Evolutionary conservation across 352 stramenopile genomes (phyloP), one percentile per base, ranked within the genome.

Genomic region (Phytopythium cucurbitacearum): DNA sequence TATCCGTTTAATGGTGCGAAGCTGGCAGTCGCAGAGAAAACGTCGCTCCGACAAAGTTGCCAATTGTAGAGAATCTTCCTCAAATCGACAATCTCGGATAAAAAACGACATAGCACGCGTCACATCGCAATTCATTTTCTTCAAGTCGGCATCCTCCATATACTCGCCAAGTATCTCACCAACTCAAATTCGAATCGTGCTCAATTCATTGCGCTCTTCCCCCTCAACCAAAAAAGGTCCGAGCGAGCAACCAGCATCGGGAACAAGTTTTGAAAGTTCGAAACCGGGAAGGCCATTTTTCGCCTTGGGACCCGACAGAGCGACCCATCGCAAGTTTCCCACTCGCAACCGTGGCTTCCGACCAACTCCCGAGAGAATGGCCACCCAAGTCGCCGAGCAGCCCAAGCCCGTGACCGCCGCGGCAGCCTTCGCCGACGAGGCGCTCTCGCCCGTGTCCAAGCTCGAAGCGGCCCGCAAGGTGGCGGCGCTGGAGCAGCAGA

Each of bases 371-470:
- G 13, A 36, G 40, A 64, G 48, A 9, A 90, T 87, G 76, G 77
- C 79, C 36, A 65, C 77, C 51, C 69, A 86, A 69, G 73, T 87
- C 49, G 76, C 67, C 13, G 71, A 80, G 35, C 48, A 53, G 33
- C 71, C 69, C 33, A 70, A 50, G 39, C 65, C 40, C 61, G 53
- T 50, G 21, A 33, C 62, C 53, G 40, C 51, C 37, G 60, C 67
- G 51, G 56, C 21, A 28, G 21, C 35, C 39, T 77, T 82, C 46
- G 73, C 59, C 39, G 72, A 82, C 8, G 67, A 76, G 32, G 64
- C 73, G 59, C 69, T 83, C 47, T 88, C 73, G 59, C 73, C 73
- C 32, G 64, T 89, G 38, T 89, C 82, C n/a, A 90, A 93, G 60
- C 72, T 91, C 50, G 77, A 90, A 49, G 66, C 71, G 10, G 77